Conservation (phyloP, 192 early-diverging fungal species). For the Podochytrium sp. region DNA sequence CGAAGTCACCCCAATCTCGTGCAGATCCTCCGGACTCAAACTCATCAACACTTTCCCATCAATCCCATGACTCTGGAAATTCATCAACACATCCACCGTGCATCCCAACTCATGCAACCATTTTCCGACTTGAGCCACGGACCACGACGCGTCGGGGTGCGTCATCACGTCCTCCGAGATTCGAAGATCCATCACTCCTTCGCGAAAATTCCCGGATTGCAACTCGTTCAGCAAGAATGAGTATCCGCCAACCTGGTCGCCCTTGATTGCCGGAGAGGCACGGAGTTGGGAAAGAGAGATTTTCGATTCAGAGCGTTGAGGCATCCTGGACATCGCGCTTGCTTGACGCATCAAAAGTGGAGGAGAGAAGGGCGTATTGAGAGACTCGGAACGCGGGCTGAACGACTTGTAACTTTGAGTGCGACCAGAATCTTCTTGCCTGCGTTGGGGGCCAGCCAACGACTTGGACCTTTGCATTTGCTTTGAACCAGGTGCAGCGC, state of each 20-base stretch:
- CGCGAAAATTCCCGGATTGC: too few species aligned
- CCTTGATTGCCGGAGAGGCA: not conserved
- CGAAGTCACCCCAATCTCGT: not conserved
- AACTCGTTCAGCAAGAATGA: conserved; percentile 8
- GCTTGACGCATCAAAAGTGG: not conserved
- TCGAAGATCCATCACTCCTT: too few species aligned
- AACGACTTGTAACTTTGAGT: not conserved
- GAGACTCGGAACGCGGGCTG: not conserved
- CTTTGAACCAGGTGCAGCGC: not conserved
- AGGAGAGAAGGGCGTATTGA: not conserved
- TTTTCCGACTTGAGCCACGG: not conserved
- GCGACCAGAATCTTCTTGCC: not conserved
- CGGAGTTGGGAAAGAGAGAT: not conserved
- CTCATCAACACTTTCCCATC: not conserved
- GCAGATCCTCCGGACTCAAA: not conserved
- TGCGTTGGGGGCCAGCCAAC: not conserved
- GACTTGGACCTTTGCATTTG: not conserved
- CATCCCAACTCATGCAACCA: not conserved
- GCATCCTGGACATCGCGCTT: not conserved
- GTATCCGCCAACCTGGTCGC: not conserved
- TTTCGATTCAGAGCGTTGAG: not conserved
- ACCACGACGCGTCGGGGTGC: not conserved
- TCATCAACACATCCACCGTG: not conserved
- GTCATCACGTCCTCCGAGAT: not conserved
- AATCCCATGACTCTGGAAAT: not conserved